Conservation (phyloP, 805 yeast genomes). For the Martiniozyma abietophila region DNA sequence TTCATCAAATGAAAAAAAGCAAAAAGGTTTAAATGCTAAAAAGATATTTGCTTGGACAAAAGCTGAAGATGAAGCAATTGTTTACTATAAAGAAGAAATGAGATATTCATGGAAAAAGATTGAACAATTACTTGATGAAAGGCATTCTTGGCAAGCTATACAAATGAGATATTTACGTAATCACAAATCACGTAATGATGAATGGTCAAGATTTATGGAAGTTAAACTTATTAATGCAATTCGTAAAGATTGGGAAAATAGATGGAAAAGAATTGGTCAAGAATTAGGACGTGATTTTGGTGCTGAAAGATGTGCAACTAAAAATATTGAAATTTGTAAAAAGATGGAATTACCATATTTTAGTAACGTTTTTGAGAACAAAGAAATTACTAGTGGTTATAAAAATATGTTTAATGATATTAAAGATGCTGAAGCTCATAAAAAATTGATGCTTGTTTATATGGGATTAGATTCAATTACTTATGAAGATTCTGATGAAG, state of each 20-base stretch:
- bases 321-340: slow-evolving; percentile 25
- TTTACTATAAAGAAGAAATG: slow-evolving; percentile 29
- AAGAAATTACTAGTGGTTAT: slow-evolving; percentile 22
- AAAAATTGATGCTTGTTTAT: slow-evolving; percentile 28
- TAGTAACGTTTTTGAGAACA: slow-evolving; percentile 20
- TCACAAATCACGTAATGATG: slow-evolving; percentile 28
- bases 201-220: slow-evolving; percentile 29
- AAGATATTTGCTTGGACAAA: slow-evolving; percentile 24
- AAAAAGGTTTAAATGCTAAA: slow-evolving; percentile 3
- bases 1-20: slow-evolving; percentile 1
- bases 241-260: slow-evolving; percentile 31
- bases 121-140: slow-evolving; percentile 22
- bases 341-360: slow-evolving; percentile 22
- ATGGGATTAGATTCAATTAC: slow-evolving; percentile 29
- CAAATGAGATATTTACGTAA: slow-evolving; percentile 37
- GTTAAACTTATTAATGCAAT: slow-evolving; percentile 24
- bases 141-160: slow-evolving; percentile 37
- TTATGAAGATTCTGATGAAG: slow-evolving; percentile 24
- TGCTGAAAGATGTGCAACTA: slow-evolving; percentile 24
- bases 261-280: slow-evolving; percentile 31
- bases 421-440: slow-evolving; percentile 25
- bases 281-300: slow-evolving; percentile 25
- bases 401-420: slow-evolving; percentile 21
- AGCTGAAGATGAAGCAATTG: slow-evolving; percentile 29
- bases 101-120: slow-evolving; percentile 32